Base-by-base conservation (phyloP, 2,329 filamentous ascomycete species). In the Dryadomyces sulphureus region DNA sequence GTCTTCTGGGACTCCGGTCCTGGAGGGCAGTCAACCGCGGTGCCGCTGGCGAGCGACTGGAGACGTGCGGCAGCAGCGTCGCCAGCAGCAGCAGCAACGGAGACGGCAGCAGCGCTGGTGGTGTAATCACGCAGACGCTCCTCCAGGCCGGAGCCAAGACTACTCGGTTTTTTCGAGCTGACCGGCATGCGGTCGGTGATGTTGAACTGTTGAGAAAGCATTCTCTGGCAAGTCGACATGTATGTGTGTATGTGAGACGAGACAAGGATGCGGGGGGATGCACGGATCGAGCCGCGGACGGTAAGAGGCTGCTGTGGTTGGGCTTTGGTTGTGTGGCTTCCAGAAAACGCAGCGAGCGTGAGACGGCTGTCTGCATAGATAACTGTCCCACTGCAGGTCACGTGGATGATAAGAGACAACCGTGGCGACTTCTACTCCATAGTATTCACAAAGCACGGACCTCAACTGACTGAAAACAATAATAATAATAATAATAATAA, bases 121-220 rank as follows among this genome's bases (percentile, higher is more conserved):
- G 27, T 32, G 27, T n/a, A 5, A 11, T n/a, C 19, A n/a, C 43
- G 30, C 22, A 17, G 43, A 20, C 35, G 43, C 36, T 22, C 20
- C 43, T 45, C 43, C 43, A 39, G 34, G 43, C 36, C 43, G 36
- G 43, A 45, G 43, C 43, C 43, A 45, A 30, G 22, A 45, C 16
- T 45, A 45, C 43, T 45, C n/a, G 43, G 36, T 39, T 45, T 45
- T 39, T 45, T 39, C 5, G 25, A 5, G 16, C 17, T 45, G 22
- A 24, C 24, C 35, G 43, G 43, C 22, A 45, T 39, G 17, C 11
- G 22, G 11, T 22, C 43, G 9, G 43, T 30, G 19, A 45, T 38
- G 35, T 38, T 45, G 35, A 38, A 45, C 35, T 45, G 43, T 39
- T 45, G 35, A 22, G 43, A 45, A 39, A 45, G 36, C 43, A 45